Conservation (phyloP, 768 basidiomycete species). For the Auricularia heimuer region DNA sequence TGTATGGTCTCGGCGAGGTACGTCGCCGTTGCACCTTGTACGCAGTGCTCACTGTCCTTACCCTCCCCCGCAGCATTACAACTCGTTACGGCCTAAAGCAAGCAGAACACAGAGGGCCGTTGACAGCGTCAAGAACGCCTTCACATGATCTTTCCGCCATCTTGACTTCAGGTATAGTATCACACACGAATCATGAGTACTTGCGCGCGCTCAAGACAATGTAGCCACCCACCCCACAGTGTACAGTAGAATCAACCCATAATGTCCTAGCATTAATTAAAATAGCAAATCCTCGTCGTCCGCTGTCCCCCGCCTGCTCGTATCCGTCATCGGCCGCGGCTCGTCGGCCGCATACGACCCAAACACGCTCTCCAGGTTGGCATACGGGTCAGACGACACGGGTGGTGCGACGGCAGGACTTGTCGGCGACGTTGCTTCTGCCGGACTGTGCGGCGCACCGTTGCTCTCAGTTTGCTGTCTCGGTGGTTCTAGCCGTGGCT, state of each 20-base stretch:
- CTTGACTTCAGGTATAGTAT: too few relatives aligned
- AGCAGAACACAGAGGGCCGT: neutral
- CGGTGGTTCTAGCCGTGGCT: conserved; percentile 13
- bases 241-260: too few relatives aligned
- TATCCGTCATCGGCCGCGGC: conserved; percentile 46
- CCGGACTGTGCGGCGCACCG: conserved; percentile 11
- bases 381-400: conserved; percentile 58
- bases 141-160: neutral
- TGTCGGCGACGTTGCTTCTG: conserved; percentile 21
- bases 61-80: conserved; percentile 58
- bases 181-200: too few relatives aligned
- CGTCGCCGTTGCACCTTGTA: conserved; percentile 18
- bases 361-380: conserved; percentile 69
- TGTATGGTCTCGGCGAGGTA: conserved; percentile 96
- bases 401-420: neutral
- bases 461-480: conserved; percentile 9
- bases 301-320: conserved; percentile 25
- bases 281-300: conserved; percentile 64
- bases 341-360: conserved; percentile 60
- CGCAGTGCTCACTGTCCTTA: neutral
- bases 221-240: too few relatives aligned
- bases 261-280: conserved; percentile 26
- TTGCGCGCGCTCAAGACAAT: too few relatives aligned
- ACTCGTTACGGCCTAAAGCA: conserved; percentile 59
- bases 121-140: neutral